Conservation (phyloP, 345 rosid species). For the Euphorbia tirucalli region DNA sequence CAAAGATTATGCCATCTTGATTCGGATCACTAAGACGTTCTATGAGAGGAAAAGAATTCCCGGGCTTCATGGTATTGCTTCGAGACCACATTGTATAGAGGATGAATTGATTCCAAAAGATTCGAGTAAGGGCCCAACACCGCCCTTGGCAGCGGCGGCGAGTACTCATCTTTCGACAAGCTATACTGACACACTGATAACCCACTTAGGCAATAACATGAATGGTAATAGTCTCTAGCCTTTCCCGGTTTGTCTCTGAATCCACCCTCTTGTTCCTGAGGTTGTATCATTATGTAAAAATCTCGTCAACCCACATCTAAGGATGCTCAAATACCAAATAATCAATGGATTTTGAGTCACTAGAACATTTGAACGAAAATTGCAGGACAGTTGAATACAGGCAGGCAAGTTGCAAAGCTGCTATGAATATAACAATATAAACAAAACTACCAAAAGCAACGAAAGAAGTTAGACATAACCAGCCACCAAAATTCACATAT, state of each 20-base stretch:
- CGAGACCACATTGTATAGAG: constrained; percentile 66
- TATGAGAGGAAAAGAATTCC: constrained; percentile 44
- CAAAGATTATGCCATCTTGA: no score
- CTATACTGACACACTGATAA: constrained; percentile 71
- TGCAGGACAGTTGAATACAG: background rate
- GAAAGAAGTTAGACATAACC: background rate
- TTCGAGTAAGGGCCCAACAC: constrained; percentile 72
- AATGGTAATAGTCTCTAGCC: constrained; percentile 72
- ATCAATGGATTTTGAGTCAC: background rate
- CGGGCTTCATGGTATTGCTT: constrained; percentile 64
- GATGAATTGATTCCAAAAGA: constrained; percentile 75
- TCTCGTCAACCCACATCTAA: background rate
- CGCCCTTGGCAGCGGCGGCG: constrained; percentile 51
- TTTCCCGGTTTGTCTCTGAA: constrained; percentile 88
- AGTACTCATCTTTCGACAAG: constrained; percentile 48
- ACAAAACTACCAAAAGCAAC: background rate
- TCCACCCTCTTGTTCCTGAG: constrained; percentile 71
- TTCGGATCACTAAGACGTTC: background rate
- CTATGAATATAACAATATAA: background rate
- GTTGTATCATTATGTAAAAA: background rate
- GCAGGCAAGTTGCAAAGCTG: background rate
- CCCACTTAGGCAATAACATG: constrained; percentile 94
- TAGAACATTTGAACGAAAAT: background rate
- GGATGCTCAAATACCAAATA: background rate
- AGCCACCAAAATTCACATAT: background rate